phyloP scores from a whole-genome alignment of 2,329 filamentous ascomycete species.

The Rhinocladiella mackenziei region DNA sequence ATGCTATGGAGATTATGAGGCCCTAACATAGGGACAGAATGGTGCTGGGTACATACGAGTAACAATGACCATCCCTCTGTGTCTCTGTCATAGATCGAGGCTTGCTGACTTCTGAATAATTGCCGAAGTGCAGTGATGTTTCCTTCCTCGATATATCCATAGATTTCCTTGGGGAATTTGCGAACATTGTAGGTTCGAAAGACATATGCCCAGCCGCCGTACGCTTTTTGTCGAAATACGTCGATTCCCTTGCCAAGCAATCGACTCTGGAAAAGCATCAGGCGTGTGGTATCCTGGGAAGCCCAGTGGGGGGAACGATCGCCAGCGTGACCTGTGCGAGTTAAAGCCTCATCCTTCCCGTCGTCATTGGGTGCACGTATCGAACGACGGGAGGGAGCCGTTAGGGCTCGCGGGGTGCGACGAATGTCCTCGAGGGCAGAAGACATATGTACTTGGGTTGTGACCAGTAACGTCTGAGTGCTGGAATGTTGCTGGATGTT shows the following conservation, averaged over 20 bases:
- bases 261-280: conserved; percentile 8
- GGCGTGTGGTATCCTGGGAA: no score
- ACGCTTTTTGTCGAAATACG: neutral
- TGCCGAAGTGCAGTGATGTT: neutral
- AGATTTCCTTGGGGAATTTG: neutral
- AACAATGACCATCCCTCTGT: neutral
- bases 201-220: conserved; percentile 1
- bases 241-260: conserved; percentile 7
- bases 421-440: no score
- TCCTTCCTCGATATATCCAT: neutral
- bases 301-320: no score
- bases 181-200: conserved; percentile 1
- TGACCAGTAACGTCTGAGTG: conserved; percentile 3
- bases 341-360: no score
- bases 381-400: no score
- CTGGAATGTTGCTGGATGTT: conserved; percentile 8
- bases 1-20: no score
- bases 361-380: no score
- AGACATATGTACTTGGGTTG: neutral
- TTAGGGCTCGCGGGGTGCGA: no score
- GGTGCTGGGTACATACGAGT: no score
- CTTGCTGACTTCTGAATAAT: conserved; percentile 3
- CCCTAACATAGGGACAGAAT: no score
- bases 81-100: conserved; percentile 7
- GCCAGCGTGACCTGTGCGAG: no score